A percentile compares a stretch with the other conserved stretches of the same genome.
These are phyloP conservation scores for Fusarium tricinctum DNA, from an alignment of 2,329 filamentous ascomycete genomes.

Conservation along the genomic window DNA sequence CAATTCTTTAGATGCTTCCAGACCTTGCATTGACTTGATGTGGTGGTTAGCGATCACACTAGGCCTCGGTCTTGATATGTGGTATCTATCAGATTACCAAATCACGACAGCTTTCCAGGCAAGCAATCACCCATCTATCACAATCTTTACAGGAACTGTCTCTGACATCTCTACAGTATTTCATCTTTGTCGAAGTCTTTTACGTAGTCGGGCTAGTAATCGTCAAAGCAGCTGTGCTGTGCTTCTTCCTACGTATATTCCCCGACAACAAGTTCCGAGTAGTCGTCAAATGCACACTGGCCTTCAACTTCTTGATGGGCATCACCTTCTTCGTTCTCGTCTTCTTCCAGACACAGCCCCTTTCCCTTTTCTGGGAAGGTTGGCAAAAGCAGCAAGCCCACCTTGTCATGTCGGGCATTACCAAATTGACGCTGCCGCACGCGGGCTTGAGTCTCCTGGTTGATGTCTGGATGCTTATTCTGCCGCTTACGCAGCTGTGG, in stretches of 20 bases:
- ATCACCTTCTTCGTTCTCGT: background rate
- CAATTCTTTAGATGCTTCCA: no score
- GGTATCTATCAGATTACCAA: constrained; percentile 11
- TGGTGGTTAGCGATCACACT: background rate
- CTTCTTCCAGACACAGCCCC: constrained; percentile 14
- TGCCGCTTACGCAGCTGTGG: constrained; percentile 28
- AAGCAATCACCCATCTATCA: no score
- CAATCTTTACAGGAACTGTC: background rate
- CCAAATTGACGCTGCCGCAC: constrained; percentile 7
- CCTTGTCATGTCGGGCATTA: background rate
- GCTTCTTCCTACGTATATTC: constrained; percentile 30
- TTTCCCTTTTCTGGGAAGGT: constrained; percentile 17
- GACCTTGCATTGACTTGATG: background rate
- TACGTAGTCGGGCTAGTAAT: background rate
- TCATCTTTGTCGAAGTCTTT: constrained; percentile 1
- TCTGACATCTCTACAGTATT: background rate
- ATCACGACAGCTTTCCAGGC: constrained; percentile 14
- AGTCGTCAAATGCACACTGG: constrained; percentile 7
- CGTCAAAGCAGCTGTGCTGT: constrained; percentile 18
- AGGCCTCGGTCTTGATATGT: constrained; percentile 27
- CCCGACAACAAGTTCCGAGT: constrained; percentile 19
- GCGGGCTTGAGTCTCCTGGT: constrained; percentile 8
- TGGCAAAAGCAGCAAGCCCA: constrained; percentile 19
- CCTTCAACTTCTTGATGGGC: background rate
- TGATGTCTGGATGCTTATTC: constrained; percentile 31